Base-by-base conservation (phyloP, 345 rosid genomes). In the Melaleuca alternifolia region DNA sequence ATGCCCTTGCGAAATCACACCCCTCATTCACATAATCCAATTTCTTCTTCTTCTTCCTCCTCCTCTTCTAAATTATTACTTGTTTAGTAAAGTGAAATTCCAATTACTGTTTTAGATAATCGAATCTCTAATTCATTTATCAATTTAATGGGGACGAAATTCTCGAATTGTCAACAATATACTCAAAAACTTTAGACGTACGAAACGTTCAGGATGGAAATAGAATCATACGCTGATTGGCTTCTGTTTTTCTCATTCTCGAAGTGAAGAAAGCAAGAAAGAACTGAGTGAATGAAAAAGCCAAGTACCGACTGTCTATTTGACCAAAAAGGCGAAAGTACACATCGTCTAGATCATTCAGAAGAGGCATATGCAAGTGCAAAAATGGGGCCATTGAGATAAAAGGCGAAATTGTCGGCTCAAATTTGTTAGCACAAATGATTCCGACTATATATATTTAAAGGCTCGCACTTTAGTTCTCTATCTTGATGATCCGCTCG, bases 341-440 rank as follows among this genome's bases (percentile, higher is more conserved):
- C 23, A 1, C 6, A 16, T 30, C 46, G 3, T 65, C 77, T 9
- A 16, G 11, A 65, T 33, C 23, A 33, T 61, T 16, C 77, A 30
- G 15, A 33, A 33, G 77, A 33, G 12, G 77, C 23, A 1, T 4
- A 65, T 33, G 8, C 7, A 65, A 20, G 20, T 33, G 1, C 28
- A 61, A 13, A 61, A 2, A 65, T 33, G 23, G 44, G 76, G 46
- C 24, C 46, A 33, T 16, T 18, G 10, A 18, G 33, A 30, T 15
- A 1, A 57, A 62, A 1, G 3, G 41, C 21, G 4, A 14, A 14
- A 62, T 30, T 28, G 7, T 15, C 18, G 2, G 41, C 30, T 62
- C 57, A 6, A 15, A 1, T 59, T 59, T 59, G 11, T n/a, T 1
- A 59, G 21, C 4, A 0, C 20, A 65, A 6, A 0, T 0, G 7